Evolutionary conservation across 2,329 filamentous ascomycete species (phyloP).

Genomic region (Verticillium longisporum): DNA sequence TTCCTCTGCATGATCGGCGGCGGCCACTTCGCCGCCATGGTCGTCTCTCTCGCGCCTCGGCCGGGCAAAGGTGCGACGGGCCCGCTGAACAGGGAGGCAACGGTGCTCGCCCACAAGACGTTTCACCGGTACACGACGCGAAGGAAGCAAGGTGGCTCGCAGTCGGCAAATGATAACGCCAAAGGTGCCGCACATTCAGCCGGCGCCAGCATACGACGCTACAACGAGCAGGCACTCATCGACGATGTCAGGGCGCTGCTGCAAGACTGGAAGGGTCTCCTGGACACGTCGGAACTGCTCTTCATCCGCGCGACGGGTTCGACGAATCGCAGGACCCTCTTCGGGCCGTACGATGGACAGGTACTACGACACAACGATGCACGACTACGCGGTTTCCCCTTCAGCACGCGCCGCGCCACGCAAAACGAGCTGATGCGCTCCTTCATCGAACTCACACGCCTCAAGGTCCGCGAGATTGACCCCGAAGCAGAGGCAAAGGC

Average conservation of each 20-base stretch:
- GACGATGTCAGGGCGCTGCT: constrained; percentile 83
- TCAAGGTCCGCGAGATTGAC: constrained; percentile 77
- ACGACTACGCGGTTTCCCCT: constrained; percentile 81
- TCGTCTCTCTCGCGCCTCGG: constrained; percentile 81
- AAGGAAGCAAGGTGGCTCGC: constrained; percentile 90
- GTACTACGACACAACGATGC: constrained; percentile 73
- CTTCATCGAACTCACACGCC: constrained; percentile 86
- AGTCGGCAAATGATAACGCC: constrained; percentile 89
- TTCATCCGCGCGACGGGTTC: constrained; percentile 86
- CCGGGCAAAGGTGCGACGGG: constrained; percentile 62
- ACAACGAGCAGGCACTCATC: constrained; percentile 86
- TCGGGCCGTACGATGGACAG: constrained; percentile 86
- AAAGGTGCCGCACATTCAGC: constrained; percentile 93
- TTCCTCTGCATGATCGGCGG: constrained; percentile 99
- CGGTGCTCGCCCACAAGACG: constrained; percentile 89
- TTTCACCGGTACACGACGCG: constrained; percentile 97
- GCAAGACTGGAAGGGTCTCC: constrained; percentile 75
- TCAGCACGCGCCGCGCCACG: constrained; percentile 84
- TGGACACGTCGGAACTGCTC: constrained; percentile 76
- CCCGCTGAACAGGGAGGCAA: constrained; percentile 74
- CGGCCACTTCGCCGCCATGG: constrained; percentile 95
- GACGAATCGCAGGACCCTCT: constrained; percentile 80
- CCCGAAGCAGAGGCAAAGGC: constrained; percentile 48
- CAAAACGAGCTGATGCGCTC: constrained; percentile 91
- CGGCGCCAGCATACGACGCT: constrained; percentile 79